A percentile compares a stretch with the other conserved stretches of the same genome.
These are phyloP conservation scores for Pilaira anomala DNA, from an alignment of 192 early-diverging fungal genomes.

Conservation along the genomic window DNA sequence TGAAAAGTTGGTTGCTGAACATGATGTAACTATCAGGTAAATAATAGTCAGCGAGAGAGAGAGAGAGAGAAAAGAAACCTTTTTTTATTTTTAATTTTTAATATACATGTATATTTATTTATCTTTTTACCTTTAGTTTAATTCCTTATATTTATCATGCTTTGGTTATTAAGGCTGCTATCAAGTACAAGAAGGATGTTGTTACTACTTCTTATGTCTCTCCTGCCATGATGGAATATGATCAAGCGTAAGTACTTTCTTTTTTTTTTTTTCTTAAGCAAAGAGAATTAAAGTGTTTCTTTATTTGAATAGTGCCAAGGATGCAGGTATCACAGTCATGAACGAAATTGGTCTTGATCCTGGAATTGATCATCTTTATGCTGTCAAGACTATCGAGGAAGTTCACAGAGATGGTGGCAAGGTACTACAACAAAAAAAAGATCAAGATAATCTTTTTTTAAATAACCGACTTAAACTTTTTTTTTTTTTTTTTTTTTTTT, in stretches of 20 bases:
- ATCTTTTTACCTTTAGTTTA: constrained; percentile 46
- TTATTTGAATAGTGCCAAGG: constrained; percentile 75
- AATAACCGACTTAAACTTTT: neutral
- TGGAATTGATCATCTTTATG: constrained; percentile 94
- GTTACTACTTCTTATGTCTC: constrained; percentile 98
- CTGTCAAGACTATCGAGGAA: constrained; percentile 87
- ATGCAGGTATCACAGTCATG: constrained; percentile 85
- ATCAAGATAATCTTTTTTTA: neutral
- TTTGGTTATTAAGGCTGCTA: constrained; percentile 84
- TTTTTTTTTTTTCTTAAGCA: neutral
- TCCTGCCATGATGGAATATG: constrained; percentile 87
- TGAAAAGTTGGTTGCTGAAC: constrained; percentile 67
- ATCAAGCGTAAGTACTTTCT: constrained; percentile 62
- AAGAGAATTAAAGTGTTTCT: neutral
- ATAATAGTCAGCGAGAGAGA: neutral
- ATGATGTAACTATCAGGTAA: constrained; percentile 88
- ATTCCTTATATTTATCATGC: constrained; percentile 91
- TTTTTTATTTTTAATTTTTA: constrained; percentile 6
- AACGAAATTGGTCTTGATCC: constrained; percentile 99
- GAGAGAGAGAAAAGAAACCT: neutral
- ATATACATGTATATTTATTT: constrained; percentile 29
- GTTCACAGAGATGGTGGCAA: constrained; percentile 80
- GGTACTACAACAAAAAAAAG: constrained; percentile 39
- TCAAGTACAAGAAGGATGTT: constrained; percentile 89
- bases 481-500: constrained; percentile 1